Evolutionary conservation across 306 rosid species (phyloP).

Genomic region (Neltuma alba): DNA sequence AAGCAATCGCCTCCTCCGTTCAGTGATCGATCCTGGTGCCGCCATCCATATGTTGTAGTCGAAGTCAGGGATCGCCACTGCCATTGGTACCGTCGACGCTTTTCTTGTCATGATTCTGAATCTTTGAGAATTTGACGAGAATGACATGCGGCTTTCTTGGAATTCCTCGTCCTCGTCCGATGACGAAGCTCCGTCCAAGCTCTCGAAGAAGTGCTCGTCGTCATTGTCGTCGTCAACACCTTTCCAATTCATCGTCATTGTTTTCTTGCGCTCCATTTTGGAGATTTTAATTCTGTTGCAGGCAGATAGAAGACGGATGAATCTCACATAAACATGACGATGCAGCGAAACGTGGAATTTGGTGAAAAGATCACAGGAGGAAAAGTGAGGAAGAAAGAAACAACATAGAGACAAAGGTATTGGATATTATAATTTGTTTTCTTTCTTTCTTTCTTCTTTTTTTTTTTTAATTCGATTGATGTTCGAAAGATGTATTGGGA

Average conservation of each 20-base stretch:
- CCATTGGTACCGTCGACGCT: background rate
- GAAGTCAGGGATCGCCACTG: background rate
- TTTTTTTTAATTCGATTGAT: background rate
- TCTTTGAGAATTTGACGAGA: conserved; percentile 40
- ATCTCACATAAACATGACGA: background rate
- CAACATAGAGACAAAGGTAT: background rate
- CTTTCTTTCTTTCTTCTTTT: background rate
- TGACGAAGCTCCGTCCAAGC: conserved; percentile 49
- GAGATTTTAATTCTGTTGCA: background rate
- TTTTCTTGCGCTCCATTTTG: conserved; percentile 40
- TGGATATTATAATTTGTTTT: background rate
- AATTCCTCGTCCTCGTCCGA: conserved; percentile 51
- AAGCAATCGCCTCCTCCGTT: conserved; percentile 58
- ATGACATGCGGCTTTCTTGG: conserved; percentile 62
- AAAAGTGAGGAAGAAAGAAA: background rate
- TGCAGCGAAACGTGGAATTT: background rate
- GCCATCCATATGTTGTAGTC: conserved; percentile 81
- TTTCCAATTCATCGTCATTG: conserved; percentile 51
- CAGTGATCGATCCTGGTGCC: conserved; percentile 66
- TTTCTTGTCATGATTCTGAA: background rate
- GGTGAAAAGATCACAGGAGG: background rate
- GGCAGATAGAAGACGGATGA: background rate
- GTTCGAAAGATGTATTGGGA: conserved; percentile 1
- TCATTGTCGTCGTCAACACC: conserved; percentile 54
- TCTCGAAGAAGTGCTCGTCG: conserved; percentile 60